phyloP scores from a whole-genome alignment of 2,329 filamentous ascomycete species.

The Paramyrothecium sp. region DNA sequence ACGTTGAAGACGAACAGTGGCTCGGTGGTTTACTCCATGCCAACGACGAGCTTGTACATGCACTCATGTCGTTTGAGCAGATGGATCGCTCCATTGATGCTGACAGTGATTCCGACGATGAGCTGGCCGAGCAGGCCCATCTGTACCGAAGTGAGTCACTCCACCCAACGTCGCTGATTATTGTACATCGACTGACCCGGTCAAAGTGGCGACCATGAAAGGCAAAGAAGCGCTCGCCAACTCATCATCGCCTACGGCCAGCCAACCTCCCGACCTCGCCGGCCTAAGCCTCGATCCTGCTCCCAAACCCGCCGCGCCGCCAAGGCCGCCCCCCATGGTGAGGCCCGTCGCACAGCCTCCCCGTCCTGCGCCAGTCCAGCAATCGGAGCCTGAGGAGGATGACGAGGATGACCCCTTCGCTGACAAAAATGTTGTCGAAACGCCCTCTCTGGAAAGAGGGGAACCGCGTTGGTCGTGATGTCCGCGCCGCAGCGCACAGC shows the following conservation, averaged over 20 bases:
- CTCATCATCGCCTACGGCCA: slow-evolving; percentile 37
- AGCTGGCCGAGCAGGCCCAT: slow-evolving; percentile 64
- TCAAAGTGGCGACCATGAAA: slow-evolving; percentile 52
- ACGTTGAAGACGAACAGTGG: slow-evolving; percentile 88
- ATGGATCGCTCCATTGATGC: slow-evolving; percentile 82
- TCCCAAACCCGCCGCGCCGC: slow-evolving; percentile 43
- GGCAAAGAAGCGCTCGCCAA: slow-evolving; percentile 45
- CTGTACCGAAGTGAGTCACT: slow-evolving; percentile 55
- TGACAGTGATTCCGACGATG: slow-evolving; percentile 70
- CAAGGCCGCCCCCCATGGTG: slow-evolving; percentile 26
- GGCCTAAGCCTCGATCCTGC: slow-evolving; percentile 39
- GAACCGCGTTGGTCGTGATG: slow-evolving; percentile 27
- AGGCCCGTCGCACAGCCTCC: slow-evolving; percentile 13
- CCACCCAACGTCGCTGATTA: background rate
- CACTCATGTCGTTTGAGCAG: slow-evolving; percentile 92
- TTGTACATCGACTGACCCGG: slow-evolving; percentile 2
- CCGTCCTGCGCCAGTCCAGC: slow-evolving; percentile 16
- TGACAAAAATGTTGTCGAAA: slow-evolving; percentile 69
- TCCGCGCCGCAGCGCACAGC: background rate
- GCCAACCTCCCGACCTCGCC: slow-evolving; percentile 41
- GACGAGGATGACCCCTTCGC: slow-evolving; percentile 87
- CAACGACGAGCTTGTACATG: slow-evolving; percentile 93
- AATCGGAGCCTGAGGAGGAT: slow-evolving; percentile 44
- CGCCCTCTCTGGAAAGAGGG: slow-evolving; percentile 24
- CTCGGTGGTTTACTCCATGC: slow-evolving; percentile 88